Percentiles rank a stretch among this genome's conserved stretches.
Conservation (phyloP, 1,284 basidiomycete species). For the Earliella scabrosa region DNA sequence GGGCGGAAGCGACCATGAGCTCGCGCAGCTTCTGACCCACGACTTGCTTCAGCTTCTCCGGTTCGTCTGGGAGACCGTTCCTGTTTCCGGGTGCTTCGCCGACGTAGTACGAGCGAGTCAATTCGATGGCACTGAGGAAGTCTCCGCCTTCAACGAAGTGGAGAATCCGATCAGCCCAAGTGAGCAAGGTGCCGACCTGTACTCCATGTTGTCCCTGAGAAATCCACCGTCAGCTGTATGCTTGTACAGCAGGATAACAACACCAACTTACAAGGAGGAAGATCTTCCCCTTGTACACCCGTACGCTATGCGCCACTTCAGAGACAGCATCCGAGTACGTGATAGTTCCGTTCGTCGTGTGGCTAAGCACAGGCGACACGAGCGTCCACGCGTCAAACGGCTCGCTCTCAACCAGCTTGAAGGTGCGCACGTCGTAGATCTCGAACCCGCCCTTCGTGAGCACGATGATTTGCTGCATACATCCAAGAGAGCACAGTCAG, state of each 20-base stretch:
- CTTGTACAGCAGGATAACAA: neutral
- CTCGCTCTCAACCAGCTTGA: slow-evolving; percentile 60
- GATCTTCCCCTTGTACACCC: slow-evolving; percentile 88
- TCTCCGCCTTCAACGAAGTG: slow-evolving; percentile 85
- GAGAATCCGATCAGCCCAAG: slow-evolving; percentile 95
- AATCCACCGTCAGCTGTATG: neutral
- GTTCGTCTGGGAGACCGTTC: slow-evolving; percentile 83
- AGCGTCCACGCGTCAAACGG: slow-evolving; percentile 59
- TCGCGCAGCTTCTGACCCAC: slow-evolving; percentile 82
- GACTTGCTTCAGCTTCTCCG: slow-evolving; percentile 57
- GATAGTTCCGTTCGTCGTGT: slow-evolving; percentile 50
- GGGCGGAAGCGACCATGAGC: slow-evolving; percentile 86
- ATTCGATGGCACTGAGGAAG: slow-evolving; percentile 89
- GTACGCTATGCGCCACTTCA: slow-evolving; percentile 75
- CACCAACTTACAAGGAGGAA: slow-evolving; percentile 81
- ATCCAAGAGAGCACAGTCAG: slow-evolving; percentile 20
- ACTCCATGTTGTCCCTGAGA: slow-evolving; percentile 69
- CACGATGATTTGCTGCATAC: slow-evolving; percentile 60
- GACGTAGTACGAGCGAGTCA: slow-evolving; percentile 86
- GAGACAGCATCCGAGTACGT: slow-evolving; percentile 54
- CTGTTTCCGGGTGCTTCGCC: slow-evolving; percentile 84
- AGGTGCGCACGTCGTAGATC: slow-evolving; percentile 70
- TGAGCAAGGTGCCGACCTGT: slow-evolving; percentile 85
- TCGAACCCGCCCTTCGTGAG: slow-evolving; percentile 64
- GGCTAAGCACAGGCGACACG: slow-evolving; percentile 55